Conservation (phyloP, 1,284 basidiomycete species). For the Meripilus lineatus region DNA sequence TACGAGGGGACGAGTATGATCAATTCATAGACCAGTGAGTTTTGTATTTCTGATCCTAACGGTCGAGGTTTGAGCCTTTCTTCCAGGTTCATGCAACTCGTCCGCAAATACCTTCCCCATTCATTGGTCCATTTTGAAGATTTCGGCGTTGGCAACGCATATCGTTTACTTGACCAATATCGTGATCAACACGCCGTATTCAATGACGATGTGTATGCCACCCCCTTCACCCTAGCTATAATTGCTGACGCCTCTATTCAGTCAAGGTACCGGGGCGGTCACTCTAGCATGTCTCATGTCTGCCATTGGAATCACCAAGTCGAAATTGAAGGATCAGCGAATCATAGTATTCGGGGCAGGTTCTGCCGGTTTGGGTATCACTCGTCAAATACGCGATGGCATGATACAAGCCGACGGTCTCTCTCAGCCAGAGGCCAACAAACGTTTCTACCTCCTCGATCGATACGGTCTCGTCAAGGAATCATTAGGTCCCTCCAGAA, state of each 20-base stretch:
- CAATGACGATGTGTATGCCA: conserved; percentile 72
- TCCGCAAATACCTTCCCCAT: conserved; percentile 40
- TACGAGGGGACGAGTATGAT: conserved; percentile 66
- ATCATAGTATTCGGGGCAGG: conserved; percentile 80
- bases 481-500: conserved; percentile 41
- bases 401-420: conserved; percentile 60
- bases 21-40: conserved; percentile 61
- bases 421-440: conserved; percentile 53
- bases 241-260: conserved; percentile 25
- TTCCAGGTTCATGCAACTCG: conserved; percentile 39
- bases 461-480: conserved; percentile 53
- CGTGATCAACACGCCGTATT: conserved; percentile 64
- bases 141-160: conserved; percentile 73
- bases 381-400: conserved; percentile 69
- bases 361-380: conserved; percentile 79
- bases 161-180: conserved; percentile 67
- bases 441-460: conserved; percentile 64
- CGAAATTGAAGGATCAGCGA: conserved; percentile 66
- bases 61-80: conserved; percentile 10
- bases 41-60: conserved; percentile 20
- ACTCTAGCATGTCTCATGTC: conserved; percentile 76
- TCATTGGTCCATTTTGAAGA: conserved; percentile 74
- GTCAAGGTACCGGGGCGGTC: conserved; percentile 84
- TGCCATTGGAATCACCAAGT: conserved; percentile 70
- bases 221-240: conserved; percentile 3